A percentile compares a stretch with the other conserved stretches of the same genome.
Conservation (phyloP, 139 green algal species). For the Eudorina sp. region DNA sequence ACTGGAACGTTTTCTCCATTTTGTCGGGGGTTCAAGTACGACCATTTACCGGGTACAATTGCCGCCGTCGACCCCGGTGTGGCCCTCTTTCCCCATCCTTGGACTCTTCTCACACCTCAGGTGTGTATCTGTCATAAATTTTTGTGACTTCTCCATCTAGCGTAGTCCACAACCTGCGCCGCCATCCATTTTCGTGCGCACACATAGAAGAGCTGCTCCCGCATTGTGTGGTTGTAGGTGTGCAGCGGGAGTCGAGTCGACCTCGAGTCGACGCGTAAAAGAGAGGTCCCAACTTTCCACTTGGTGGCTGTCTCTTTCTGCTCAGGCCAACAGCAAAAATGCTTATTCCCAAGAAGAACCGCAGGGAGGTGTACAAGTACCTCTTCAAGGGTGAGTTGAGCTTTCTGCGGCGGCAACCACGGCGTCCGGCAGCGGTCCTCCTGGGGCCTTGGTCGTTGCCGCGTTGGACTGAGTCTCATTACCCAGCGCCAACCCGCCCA, state of each 20-base stretch:
- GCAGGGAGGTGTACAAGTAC: constrained; percentile 99
- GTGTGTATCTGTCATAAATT: neutral
- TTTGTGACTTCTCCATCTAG: no score
- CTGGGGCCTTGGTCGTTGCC: no score
- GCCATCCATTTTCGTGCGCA: neutral
- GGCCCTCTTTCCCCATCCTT: constrained; percentile 35
- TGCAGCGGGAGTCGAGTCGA: constrained; percentile 92
- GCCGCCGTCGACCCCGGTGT: neutral
- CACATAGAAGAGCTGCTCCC: neutral
- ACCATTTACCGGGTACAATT: no score
- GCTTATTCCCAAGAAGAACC: constrained; percentile 99
- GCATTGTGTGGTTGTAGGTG: constrained; percentile 11
- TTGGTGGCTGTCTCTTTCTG: constrained; percentile 45
- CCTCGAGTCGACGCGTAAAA: constrained; percentile 88
- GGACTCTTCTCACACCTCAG: constrained; percentile 55
- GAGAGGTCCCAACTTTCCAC: constrained; percentile 63
- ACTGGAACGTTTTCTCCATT: no score
- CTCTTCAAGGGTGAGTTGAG: constrained; percentile 95
- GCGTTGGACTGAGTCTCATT: no score
- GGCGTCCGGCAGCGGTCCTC: no score
- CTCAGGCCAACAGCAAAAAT: constrained; percentile 78
- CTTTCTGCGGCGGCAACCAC: neutral
- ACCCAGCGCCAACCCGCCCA: no score
- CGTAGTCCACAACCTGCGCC: neutral
- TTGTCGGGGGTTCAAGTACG: no score